Percentiles rank a stretch among this genome's conserved stretches.
phyloP scores from a whole-genome alignment of 805 yeast species.

The Ogataea degrootiae region DNA sequence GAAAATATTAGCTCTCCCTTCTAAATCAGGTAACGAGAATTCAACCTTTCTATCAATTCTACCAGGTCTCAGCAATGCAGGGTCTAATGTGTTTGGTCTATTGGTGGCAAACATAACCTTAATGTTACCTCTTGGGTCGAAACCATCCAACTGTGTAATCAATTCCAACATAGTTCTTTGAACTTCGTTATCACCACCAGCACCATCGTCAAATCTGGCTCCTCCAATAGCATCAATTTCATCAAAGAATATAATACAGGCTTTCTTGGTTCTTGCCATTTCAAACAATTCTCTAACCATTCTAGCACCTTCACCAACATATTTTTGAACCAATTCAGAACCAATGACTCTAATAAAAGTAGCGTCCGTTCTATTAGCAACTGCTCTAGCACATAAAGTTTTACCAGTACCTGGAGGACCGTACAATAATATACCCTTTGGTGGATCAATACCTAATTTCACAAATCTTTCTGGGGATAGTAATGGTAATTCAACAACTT shows the following conservation, averaged over 20 bases:
- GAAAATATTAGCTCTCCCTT: conserved; percentile 96
- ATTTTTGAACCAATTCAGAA: conserved; percentile 95
- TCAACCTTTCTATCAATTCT: conserved; percentile 98
- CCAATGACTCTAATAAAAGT: conserved; percentile 98
- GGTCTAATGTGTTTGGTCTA: conserved; percentile 96
- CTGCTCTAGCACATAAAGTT: conserved; percentile 97
- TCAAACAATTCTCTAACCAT: conserved; percentile 98
- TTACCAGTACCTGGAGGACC: conserved; percentile 99
- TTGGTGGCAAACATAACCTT: conserved; percentile 99
- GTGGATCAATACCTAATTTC: conserved; percentile 96
- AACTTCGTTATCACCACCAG: conserved; percentile 98
- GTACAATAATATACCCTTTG: conserved; percentile 91
- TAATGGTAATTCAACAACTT: conserved; percentile 91
- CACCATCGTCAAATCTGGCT: conserved; percentile 99
- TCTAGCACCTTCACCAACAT: conserved; percentile 99
- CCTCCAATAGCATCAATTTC: conserved; percentile 99
- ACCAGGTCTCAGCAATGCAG: conserved; percentile 96
- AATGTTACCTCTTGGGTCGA: conserved; percentile 97
- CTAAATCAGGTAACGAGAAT: conserved; percentile 92
- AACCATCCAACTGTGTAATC: conserved; percentile 96
- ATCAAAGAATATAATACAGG: conserved; percentile 96
- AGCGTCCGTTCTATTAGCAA: conserved; percentile 98
- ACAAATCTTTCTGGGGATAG: conserved; percentile 96
- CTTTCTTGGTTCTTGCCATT: conserved; percentile 98
- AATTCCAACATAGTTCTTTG: conserved; percentile 98